phyloP scores from a whole-genome alignment of 1,284 basidiomycete genomes.

The Malassezia restricta region DNA sequence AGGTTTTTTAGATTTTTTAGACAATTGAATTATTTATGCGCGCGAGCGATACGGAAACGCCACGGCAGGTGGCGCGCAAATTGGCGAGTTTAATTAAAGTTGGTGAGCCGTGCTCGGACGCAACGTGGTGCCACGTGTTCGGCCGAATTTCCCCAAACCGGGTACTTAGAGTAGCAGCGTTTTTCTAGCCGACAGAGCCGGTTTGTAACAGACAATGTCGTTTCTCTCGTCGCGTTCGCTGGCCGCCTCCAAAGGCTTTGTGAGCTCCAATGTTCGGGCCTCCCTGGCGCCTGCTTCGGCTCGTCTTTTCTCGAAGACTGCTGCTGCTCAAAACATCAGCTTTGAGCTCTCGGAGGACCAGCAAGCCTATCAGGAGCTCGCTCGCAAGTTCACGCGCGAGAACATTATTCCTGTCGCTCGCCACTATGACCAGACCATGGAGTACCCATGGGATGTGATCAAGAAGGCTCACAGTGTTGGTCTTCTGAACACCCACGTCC shows the following conservation, averaged over 20 bases:
- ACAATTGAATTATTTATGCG: background rate
- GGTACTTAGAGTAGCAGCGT: too few relatives aligned
- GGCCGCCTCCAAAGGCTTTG: constrained; percentile 1
- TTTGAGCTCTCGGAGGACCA: constrained; percentile 47
- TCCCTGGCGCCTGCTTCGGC: background rate
- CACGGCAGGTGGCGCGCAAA: too few relatives aligned
- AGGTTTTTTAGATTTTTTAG: background rate
- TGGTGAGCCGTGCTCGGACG: too few relatives aligned
- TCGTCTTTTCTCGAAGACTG: constrained; percentile 13
- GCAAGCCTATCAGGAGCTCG: constrained; percentile 48
- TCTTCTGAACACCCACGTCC: constrained; percentile 42
- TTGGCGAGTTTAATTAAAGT: too few relatives aligned
- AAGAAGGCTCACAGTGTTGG: constrained; percentile 50
- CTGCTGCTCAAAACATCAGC: constrained; percentile 10
- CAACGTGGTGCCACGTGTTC: too few relatives aligned
- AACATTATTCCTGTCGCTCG: constrained; percentile 51
- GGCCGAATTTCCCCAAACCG: too few relatives aligned
- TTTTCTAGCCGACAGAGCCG: too few relatives aligned
- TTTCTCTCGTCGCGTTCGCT: constrained; percentile 2
- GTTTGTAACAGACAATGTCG: background rate
- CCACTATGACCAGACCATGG: constrained; percentile 43
- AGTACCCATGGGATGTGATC: constrained; percentile 52
- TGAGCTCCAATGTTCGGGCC: background rate
- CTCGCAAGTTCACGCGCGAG: constrained; percentile 49
- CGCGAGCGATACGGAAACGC: too few relatives aligned